Evolutionary conservation across 106 monocot genomes (phyloP).

Genomic region (Agapanthus africanus): DNA sequence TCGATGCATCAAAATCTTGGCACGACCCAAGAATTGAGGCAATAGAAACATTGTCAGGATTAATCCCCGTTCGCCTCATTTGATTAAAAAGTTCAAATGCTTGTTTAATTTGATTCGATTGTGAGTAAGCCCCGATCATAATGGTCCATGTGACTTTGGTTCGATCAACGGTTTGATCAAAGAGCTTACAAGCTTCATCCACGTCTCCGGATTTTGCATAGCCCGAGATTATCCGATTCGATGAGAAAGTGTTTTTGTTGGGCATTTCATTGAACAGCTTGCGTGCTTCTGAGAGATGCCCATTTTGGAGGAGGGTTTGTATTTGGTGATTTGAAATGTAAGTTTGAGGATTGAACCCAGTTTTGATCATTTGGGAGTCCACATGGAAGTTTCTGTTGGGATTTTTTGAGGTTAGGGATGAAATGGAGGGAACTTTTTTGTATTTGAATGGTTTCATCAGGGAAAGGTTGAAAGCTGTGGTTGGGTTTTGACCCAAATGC

Average conservation of each 20-base stretch:
- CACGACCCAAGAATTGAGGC: conserved; percentile 45
- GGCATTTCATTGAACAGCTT: conserved; percentile 81
- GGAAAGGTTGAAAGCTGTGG: background rate
- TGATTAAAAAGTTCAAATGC: conserved; percentile 38
- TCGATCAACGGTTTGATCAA: conserved; percentile 32
- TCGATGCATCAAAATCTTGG: conserved; percentile 10
- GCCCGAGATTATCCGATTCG: conserved; percentile 70
- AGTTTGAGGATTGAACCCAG: conserved; percentile 41
- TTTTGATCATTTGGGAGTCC: conserved; percentile 52
- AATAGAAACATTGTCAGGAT: conserved; percentile 45
- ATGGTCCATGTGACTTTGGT: conserved; percentile 80
- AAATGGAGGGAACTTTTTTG: conserved; percentile 6
- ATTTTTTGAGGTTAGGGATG: conserved; percentile 1
- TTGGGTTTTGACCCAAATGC: too few relatives aligned
- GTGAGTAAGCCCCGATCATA: conserved; percentile 50
- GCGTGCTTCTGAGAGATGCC: conserved; percentile 29
- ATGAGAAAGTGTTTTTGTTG: conserved; percentile 41
- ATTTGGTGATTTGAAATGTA: conserved; percentile 35
- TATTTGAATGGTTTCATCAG: conserved; percentile 14
- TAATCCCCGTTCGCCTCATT: conserved; percentile 32
- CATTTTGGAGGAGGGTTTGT: conserved; percentile 28
- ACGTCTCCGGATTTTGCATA: conserved; percentile 51
- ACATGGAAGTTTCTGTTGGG: background rate
- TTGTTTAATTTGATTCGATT: conserved; percentile 6
- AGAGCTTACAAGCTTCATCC: conserved; percentile 40